These are phyloP conservation scores for Bombardia bombarda DNA, from an alignment of 495 filamentous ascomycete genomes.

Conservation along the genomic window DNA sequence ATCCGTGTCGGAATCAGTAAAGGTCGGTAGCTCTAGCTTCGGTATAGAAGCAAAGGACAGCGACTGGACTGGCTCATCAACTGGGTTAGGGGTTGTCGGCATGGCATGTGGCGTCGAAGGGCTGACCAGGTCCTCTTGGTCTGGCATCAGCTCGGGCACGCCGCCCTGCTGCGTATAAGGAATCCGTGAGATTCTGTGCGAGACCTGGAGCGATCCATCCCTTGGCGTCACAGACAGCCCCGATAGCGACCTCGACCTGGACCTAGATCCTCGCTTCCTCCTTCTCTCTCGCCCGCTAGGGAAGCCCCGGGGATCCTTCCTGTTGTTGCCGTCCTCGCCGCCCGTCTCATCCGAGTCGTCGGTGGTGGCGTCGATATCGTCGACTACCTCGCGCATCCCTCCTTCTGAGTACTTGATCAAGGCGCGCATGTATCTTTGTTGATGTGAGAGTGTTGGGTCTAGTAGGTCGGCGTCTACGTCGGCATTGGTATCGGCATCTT, in stretches of 20 bases:
- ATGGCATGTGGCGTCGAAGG: constrained; percentile 2
- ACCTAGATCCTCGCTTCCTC: background rate
- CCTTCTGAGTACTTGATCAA: constrained; percentile 14
- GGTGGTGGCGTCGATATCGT: constrained; percentile 18
- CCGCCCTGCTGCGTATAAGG: constrained; percentile 2
- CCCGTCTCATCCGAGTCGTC: constrained; percentile 1
- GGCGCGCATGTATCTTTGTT: constrained; percentile 11
- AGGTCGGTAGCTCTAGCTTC: constrained; percentile 5
- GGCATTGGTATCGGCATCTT: no score
- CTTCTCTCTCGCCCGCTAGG: background rate
- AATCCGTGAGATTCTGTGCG: constrained; percentile 8
- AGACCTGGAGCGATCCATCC: background rate
- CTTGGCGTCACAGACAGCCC: no score
- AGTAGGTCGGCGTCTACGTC: background rate
- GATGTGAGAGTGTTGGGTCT: background rate
- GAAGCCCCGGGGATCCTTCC: background rate
- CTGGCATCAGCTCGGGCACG: constrained; percentile 4
- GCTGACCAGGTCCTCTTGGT: constrained; percentile 3
- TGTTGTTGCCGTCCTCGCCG: no score
- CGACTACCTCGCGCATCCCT: background rate
- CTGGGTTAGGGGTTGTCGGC: no score
- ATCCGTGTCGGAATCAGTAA: background rate
- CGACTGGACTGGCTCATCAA: constrained; percentile 9
- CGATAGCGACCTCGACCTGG: background rate
- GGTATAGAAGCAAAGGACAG: constrained; percentile 3